Evolutionary conservation across 495 filamentous ascomycete species (phyloP), one percentile per base, ranked within the genome.

Genomic region (Penicillium salamii): DNA sequence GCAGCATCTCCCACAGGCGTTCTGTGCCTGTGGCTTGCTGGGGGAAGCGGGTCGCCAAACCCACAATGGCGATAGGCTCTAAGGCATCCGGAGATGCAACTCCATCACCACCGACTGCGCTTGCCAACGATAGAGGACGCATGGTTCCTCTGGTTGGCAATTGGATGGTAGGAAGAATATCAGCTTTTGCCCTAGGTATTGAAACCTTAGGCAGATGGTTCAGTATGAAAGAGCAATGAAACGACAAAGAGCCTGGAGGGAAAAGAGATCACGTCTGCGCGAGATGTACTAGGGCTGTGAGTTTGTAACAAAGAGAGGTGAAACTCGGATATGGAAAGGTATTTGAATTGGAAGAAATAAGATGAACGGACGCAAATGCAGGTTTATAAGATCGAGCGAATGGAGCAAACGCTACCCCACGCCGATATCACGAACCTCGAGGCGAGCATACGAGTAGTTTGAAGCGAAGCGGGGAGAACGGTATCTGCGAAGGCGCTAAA

Each of bases 41-140:
- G 0, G 80, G 74, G 42, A 82, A 72, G 19, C 71, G 70, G 46
- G 72, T 79, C 11, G 78, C 71, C 63, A 81, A 63, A 23, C 80
- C 80, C n/a, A 83, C 68, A 34, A 83, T 69, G 31, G 80, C 80
- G 36, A 83, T 76, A 14, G 80, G 78, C 58, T 65, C 61, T 13
- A 56, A 32, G 3, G 33, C 21, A 54, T 63, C 61, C 12, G 46
- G 17, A 26, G 46, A 7, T 7, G 39, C 23, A 20, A 13, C 36
- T 24, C 31, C 38, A 33, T 52, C 20, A 21, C 23, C 39, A 26
- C 18, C 17, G 20, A 19, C 7, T 13, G 21, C 21, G 18, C 38
- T 50, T 36, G 21, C 37, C 37, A 46, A 19, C 6, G 47, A 51
- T 3, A 40, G 40, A 24, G 53, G 41, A 18, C 37, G 37, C 56